phyloP scores from a whole-genome alignment of 2,329 filamentous ascomycete species.

The Cercospora zeina region DNA sequence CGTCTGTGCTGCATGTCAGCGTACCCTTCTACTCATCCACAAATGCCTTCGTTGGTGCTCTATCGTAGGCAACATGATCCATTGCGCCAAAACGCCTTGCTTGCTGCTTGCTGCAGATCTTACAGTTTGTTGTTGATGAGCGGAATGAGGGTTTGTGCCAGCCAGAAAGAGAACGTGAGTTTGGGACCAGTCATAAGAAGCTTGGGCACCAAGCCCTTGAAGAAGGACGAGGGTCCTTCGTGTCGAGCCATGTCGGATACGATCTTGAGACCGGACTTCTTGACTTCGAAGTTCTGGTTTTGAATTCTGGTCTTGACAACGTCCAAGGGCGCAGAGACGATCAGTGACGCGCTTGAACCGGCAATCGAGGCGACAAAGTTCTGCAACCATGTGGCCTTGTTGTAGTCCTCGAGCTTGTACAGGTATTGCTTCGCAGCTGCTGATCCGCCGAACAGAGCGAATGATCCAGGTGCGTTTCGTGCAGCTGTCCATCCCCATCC shows the following conservation, averaged over 20 bases:
- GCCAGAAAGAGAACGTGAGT: conserved; percentile 99
- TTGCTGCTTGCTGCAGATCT: conserved; percentile 2
- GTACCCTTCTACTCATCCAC: background rate
- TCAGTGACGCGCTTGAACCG: conserved; percentile 88
- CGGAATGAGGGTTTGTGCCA: conserved; percentile 96
- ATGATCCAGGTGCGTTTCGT: conserved; percentile 93
- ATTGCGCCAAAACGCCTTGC: conserved; percentile 21
- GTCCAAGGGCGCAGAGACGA: conserved; percentile 94
- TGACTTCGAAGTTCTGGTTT: conserved; percentile 98
- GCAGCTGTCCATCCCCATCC: conserved; percentile 98
- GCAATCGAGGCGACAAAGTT: conserved; percentile 97
- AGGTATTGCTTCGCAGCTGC: conserved; percentile 97
- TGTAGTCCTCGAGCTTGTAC: conserved; percentile 88
- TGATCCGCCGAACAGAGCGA: conserved; percentile 96
- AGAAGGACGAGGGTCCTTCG: conserved; percentile 84
- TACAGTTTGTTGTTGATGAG: conserved; percentile 74
- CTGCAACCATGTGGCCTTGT: conserved; percentile 88
- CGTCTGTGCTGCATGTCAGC: conserved; percentile 10
- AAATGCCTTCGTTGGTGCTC: conserved; percentile 12
- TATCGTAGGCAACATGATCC: conserved; percentile 16
- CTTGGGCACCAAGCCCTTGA: conserved; percentile 97
- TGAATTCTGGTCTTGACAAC: conserved; percentile 98
- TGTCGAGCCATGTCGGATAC: conserved; percentile 89
- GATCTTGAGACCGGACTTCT: conserved; percentile 89
- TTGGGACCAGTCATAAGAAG: conserved; percentile 98